These are phyloP conservation scores for Endoconidiophora polonica DNA, from an alignment of 2,329 filamentous ascomycete genomes.

Conservation along the genomic window DNA sequence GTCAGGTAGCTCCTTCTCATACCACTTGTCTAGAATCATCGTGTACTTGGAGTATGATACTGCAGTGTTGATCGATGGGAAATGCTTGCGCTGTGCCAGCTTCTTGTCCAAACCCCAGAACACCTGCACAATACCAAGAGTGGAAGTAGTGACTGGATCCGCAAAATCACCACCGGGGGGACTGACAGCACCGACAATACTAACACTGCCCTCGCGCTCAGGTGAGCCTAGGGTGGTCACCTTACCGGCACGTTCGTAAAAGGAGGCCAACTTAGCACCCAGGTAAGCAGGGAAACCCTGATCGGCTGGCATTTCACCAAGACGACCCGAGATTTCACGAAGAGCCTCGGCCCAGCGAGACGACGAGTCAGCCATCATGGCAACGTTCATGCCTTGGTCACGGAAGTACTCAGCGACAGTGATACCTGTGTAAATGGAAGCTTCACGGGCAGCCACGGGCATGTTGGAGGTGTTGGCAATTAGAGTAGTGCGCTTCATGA, in stretches of 20 bases:
- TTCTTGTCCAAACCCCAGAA: slow-evolving; percentile 99
- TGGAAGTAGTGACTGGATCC: slow-evolving; percentile 86
- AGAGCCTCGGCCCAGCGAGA: slow-evolving; percentile 97
- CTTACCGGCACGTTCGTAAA: slow-evolving; percentile 95
- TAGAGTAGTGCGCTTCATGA: slow-evolving; percentile 98
- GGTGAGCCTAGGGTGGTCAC: slow-evolving; percentile 76
- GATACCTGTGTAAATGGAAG: slow-evolving; percentile 95
- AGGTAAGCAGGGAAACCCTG: slow-evolving; percentile 98
- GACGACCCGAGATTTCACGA: slow-evolving; percentile 94
- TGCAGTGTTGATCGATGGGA: slow-evolving; percentile 93
- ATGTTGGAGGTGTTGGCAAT: slow-evolving; percentile 99
- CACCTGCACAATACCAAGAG: slow-evolving; percentile 92
- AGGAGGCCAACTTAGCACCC: slow-evolving; percentile 89
- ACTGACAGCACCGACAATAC: slow-evolving; percentile 92
- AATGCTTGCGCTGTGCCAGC: slow-evolving; percentile 95
- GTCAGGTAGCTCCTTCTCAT: slow-evolving; percentile 83
- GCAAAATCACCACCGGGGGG: slow-evolving; percentile 98
- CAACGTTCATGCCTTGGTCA: slow-evolving; percentile 90
- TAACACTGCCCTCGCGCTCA: slow-evolving; percentile 78
- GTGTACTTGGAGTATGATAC: slow-evolving; percentile 97
- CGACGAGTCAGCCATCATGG: slow-evolving; percentile 99
- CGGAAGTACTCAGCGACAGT: slow-evolving; percentile 94
- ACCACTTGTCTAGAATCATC: slow-evolving; percentile 74
- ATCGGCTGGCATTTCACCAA: slow-evolving; percentile 99
- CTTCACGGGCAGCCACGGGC: slow-evolving; percentile 95